Evolutionary conservation across 345 rosid species (phyloP).

Genomic region (Arabidopsis suecica): DNA sequence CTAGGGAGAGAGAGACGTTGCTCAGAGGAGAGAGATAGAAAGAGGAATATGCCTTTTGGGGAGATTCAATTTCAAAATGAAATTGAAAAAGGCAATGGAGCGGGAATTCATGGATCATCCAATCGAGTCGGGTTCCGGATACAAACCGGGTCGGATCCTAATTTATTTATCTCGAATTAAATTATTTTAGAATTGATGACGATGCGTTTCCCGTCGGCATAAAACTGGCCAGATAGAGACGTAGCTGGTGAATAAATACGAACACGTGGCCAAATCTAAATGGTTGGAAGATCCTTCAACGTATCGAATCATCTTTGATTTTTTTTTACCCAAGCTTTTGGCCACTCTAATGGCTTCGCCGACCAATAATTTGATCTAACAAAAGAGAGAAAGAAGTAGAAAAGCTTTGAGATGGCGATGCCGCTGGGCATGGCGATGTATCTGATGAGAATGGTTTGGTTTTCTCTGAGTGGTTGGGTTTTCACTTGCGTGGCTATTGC

Average conservation of each 20-base stretch:
- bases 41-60: slow-evolving; percentile 9
- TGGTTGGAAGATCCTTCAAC: slow-evolving; percentile 22
- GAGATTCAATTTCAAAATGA: slow-evolving; percentile 38
- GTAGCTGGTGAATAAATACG: background rate
- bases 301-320: background rate
- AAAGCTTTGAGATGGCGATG: slow-evolving; percentile 57
- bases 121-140: slow-evolving; percentile 34
- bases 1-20: slow-evolving; percentile 39
- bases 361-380: slow-evolving; percentile 27
- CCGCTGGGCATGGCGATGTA: slow-evolving; percentile 62
- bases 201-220: slow-evolving; percentile 22
- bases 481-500: slow-evolving; percentile 83
- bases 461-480: slow-evolving; percentile 72
- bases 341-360: slow-evolving; percentile 18
- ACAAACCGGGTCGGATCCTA: slow-evolving; percentile 18
- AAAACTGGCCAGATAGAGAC: slow-evolving; percentile 19
- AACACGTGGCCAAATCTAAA: slow-evolving; percentile 24
- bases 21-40: slow-evolving; percentile 16
- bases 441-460: slow-evolving; percentile 73
- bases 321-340: background rate
- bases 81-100: slow-evolving; percentile 37
- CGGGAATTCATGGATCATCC: slow-evolving; percentile 32
- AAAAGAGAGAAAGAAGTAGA: slow-evolving; percentile 10
- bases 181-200: slow-evolving; percentile 14
- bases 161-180: background rate